Base-by-base conservation (phyloP, 2,329 filamentous ascomycete genomes). In the Achaetomium macrosporum region DNA sequence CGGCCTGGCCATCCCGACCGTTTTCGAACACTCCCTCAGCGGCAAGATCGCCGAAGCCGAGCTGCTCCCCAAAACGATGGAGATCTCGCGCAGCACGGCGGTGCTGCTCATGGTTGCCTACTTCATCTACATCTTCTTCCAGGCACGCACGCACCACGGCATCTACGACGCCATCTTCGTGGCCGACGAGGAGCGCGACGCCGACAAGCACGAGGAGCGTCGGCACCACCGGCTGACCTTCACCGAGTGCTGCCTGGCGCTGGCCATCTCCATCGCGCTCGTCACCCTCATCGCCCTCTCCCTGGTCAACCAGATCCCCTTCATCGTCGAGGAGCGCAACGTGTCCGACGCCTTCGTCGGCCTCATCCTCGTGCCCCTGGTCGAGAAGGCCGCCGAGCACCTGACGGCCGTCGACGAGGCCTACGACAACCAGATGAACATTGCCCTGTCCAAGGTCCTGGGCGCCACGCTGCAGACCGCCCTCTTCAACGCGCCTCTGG, bases 391-490 rank as follows among this genome's bases (percentile, higher is more conserved):
- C 2, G 88, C 89, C 12, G 89, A 95, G 68, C 89, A 95, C 69
- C 73, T 95, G 43, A 91, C 87, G 2, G 87, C 88, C 40, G 76
- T 95, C 54, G 88, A 93, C 61, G 89, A 95, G 75, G 89, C 89
- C 20, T 92, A 83, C 76, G 86, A 89, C 62, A 82, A 88, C 65
- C 83, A 86, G 66, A 90, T 91, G 77, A 93, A 93, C 72, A 85
- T 91, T 68, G 88, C 89, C 0, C 77, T 93, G 25, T 87, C 88
- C 42, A 90, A 96, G 67, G 88, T 93, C 49, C 82, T 96, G 40
- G 90, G 89, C 43, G 85, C 90, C 2, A 92, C 88, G 0, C 85
- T 96, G 54, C 91, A 96, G 70, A 96, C 91, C 0, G 89, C 90
- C 1, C 78, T 96, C 31, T 83, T 96, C 65, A 96, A 95, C 66